Base-by-base conservation (phyloP, 2,329 filamentous ascomycete species). In the Parastagonospora nodorum region DNA sequence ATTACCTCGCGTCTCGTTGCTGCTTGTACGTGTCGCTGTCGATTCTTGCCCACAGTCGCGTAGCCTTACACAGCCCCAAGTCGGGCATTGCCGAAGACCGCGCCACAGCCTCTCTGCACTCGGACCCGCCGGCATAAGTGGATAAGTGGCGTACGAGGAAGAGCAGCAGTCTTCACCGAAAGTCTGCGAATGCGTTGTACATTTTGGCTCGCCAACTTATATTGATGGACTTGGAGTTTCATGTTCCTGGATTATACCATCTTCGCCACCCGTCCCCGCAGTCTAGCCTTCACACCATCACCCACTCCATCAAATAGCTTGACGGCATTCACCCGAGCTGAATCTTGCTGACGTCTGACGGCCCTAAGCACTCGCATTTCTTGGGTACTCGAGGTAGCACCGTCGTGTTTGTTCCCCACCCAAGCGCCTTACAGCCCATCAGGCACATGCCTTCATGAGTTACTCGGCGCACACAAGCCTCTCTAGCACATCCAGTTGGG, bases 381-480 rank as follows among this genome's bases (percentile, higher is more conserved):
- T 55, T 61, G 47, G 50, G 55, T 48, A 63, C 58, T 45, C 45
- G 45, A 60, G 51, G 51, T 48, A 43, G 52, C 55, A 50, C 59
- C 53, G 50, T 61, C 33, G 60, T 52, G 47, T 55, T 61, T 52
- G 15, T 53, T 45, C 47, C 42, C 45, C 47, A 54, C 42, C 45
- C 46, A 43, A 61, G 50, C 57, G 58, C 59, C 59, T 55, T 48
- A 65, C 61, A 53, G 51, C 54, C 55, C 58, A 48, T 61, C 46
- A 55, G 62, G 62, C 62, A 66, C 56, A 73, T 73, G 72, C 62
- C 69, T 73, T 69, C 68, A 75, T 75, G 73, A 74, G 69, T 71
- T 67, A 63, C 67, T 64, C 62, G 58, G 63, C 62, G 60, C 61
- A 66, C 67, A 67, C 65, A 64, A 61, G 50, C 51, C 58, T 61